Percentiles rank a stretch among this genome's conserved stretches.
phyloP scores from a whole-genome alignment of 2,329 filamentous ascomycete species.

The Orbilia blumenaviensis region DNA sequence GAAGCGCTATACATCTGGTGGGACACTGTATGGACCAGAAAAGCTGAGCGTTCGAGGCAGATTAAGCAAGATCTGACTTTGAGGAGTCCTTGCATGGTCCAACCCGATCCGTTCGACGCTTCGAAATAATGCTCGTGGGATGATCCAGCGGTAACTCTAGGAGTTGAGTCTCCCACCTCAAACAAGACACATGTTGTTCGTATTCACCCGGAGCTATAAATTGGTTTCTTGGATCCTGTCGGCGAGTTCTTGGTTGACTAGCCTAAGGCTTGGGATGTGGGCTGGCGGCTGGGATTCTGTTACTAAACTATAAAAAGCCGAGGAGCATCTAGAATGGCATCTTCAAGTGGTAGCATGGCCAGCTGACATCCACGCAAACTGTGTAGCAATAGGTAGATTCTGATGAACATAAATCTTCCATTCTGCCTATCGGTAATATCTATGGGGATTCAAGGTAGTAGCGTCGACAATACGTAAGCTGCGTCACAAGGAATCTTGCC shows the following conservation, averaged over 20 bases:
- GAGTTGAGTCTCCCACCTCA: background rate
- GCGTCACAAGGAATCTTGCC: background rate
- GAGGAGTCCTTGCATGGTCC: too few relatives aligned
- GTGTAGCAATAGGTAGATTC: background rate
- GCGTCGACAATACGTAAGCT: background rate
- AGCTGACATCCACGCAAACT: conserved; percentile 2
- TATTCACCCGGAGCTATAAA: background rate
- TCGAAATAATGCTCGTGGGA: too few relatives aligned
- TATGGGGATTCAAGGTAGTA: background rate
- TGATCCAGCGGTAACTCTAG: too few relatives aligned
- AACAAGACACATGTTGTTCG: background rate
- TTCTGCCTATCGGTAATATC: too few relatives aligned
- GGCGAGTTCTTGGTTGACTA: background rate
- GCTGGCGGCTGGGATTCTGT: background rate
- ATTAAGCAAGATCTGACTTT: too few relatives aligned
- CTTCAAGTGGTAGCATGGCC: background rate
- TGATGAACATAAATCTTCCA: too few relatives aligned
- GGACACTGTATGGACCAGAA: too few relatives aligned
- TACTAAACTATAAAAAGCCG: background rate
- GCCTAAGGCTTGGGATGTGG: background rate
- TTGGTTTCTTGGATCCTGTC: background rate
- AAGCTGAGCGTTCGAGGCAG: too few relatives aligned
- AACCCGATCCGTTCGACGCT: background rate
- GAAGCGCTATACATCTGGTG: too few relatives aligned
- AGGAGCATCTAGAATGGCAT: background rate